phyloP scores from a whole-genome alignment of 306 rosid species.

The Rubus parviflorus region DNA sequence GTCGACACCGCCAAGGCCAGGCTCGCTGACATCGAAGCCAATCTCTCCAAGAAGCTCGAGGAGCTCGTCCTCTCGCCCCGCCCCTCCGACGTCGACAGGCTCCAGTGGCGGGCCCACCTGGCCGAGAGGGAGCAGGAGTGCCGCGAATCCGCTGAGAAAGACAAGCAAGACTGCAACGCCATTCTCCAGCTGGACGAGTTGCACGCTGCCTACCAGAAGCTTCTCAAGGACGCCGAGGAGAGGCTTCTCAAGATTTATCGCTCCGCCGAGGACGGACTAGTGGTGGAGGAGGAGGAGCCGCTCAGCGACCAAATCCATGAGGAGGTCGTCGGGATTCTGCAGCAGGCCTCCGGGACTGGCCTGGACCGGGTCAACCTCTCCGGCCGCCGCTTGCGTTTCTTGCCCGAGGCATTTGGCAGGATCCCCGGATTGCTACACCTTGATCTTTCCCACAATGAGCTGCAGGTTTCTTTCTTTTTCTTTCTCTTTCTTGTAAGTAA shows the following conservation, averaged over 20 bases:
- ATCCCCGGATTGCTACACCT: conserved; percentile 59
- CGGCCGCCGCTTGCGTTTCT: conserved; percentile 41
- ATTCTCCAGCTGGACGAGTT: conserved; percentile 72
- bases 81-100: conserved; percentile 63
- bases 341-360: conserved; percentile 56
- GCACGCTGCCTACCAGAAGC: conserved; percentile 72
- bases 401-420: conserved; percentile 74
- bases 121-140: conserved; percentile 50
- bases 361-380: conserved; percentile 61
- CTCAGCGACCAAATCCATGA: conserved; percentile 44
- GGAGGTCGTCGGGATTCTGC: conserved; percentile 64
- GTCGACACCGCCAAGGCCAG: conserved; percentile 61
- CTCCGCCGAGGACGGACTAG: conserved; percentile 33
- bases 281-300: conserved; percentile 6
- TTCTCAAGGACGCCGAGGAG: conserved; percentile 78
- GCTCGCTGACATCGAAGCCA: conserved; percentile 54
- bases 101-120: conserved; percentile 51
- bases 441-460: conserved; percentile 63
- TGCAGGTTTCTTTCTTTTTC: conserved; percentile 41
- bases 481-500: not conserved
- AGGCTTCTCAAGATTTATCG: conserved; percentile 70
- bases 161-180: conserved; percentile 44
- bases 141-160: conserved; percentile 55
- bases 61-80: conserved; percentile 57
- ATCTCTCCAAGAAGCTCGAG: conserved; percentile 54